A percentile compares a stretch with the other conserved stretches of the same genome.
phyloP scores from a whole-genome alignment of 106 monocot species.

The Allium fistulosum region DNA sequence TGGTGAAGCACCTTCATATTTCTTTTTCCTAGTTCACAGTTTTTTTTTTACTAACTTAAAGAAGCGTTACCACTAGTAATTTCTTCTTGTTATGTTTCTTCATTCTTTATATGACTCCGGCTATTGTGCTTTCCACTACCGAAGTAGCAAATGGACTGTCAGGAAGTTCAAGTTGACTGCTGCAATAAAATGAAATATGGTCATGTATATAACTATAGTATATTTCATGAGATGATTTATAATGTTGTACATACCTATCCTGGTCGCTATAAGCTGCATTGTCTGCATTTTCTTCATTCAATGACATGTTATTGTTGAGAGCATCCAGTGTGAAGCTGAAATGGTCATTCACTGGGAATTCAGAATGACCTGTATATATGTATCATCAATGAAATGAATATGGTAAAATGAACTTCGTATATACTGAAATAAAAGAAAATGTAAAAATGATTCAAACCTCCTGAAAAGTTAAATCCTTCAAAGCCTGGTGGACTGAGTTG shows the following conservation, averaged over 20 bases:
- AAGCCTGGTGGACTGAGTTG: background rate
- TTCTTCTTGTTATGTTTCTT: background rate
- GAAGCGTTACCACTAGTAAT: background rate
- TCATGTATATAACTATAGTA: background rate
- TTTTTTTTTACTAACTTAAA: background rate
- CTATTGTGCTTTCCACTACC: conserved; percentile 18
- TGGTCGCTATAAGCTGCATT: conserved; percentile 20
- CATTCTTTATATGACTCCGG: conserved; percentile 19
- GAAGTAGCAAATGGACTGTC: conserved; percentile 45
- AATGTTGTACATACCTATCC: conserved; percentile 23
- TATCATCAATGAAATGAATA: background rate
- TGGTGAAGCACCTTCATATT: conserved; percentile 3
- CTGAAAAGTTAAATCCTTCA: conserved; percentile 21
- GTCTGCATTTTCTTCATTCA: conserved; percentile 16
- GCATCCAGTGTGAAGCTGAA: conserved; percentile 17
- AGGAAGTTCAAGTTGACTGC: conserved; percentile 38
- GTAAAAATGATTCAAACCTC: conserved; percentile 21
- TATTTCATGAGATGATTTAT: background rate
- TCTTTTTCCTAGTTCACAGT: background rate
- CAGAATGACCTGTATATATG: conserved; percentile 14
- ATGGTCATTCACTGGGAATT: conserved; percentile 18
- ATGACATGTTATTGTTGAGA: conserved; percentile 5
- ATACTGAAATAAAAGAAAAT: background rate
- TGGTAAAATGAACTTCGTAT: too few species aligned
- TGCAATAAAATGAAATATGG: conserved; percentile 7